Base-by-base conservation (phyloP, 495 filamentous ascomycete genomes). In the Penicillium soppii region DNA sequence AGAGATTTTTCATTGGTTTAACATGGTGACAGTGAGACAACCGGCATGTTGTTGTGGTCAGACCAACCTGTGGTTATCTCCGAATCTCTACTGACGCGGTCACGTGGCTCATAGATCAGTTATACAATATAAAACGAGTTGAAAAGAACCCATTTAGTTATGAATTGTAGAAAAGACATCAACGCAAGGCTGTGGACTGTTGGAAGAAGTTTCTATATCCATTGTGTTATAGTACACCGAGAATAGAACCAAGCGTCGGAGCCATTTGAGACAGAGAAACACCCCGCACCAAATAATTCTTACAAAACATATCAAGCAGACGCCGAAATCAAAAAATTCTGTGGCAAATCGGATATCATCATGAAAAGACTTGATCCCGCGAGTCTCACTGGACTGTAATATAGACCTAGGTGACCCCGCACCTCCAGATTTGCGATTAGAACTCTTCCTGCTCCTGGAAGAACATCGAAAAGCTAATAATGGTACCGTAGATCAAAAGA, bases 401-500 rank as follows among this genome's bases (percentile, higher is more conserved):
- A 33, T 33, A 32, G 10, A 7, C 42, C 41, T 16, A 37, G 39
- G 13, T 7, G 17, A 36, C 32, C 40, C 43, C 25, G 22, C 17
- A 39, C 38, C 37, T 21, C 20, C 35, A 22, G n/a, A 21, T 52
- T 30, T 15, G 33, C 47, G n/a, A 53, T 69, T 54, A 84, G 59
- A 89, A 98, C 57, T 96, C 94, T 56, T 92, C 83, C 73, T 97
- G 89, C 67, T 97, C 91, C 68, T 91, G 85, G 80, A 99, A 99
- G 74, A 97, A 97, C 90, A 95, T 90, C 32, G 83, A 86, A 72
- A 99, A 99, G 68, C 85, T 91, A 66, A 97, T 94, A 65, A 99
- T 96, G 12, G 94, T 99, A 27, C 90, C 91, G 68, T 99, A 99
- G 58, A 97, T 97, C 67, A 99, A 69, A 33, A 96, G 70, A 36